Base-by-base conservation (phyloP, 108 stramenopile genomes). In the Hondaea fermentalgiana region DNA sequence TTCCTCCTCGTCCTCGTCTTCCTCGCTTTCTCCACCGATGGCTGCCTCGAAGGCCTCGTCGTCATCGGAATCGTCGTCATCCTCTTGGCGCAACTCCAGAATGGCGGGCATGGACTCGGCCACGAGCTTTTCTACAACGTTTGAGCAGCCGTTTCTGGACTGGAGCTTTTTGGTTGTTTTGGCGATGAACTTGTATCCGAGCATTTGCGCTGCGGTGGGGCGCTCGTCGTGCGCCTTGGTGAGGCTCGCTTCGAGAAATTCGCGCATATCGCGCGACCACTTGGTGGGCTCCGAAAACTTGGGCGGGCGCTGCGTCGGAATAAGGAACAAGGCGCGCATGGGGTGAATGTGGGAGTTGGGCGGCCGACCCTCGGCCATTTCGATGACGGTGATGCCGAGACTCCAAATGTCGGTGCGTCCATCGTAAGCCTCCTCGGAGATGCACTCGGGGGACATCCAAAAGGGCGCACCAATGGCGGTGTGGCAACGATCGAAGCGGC, bases 401-500 rank as follows among this genome's bases (percentile, higher is more conserved):
- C 93, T 94, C 99, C 99, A 99, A 4, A 99, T 96, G 93, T 99
- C 98, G 17, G 98, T 97, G 51, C 76, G 76, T 8, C 76, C 91
- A 55, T 93, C 94, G 91, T 94, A 94, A 53, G 91, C 88, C 45
- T 91, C 59, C 87, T 97, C 91, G 72, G 97, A 97, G 92, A 98
- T 97, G 57, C 97, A 96, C 88, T 97, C 98, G 4, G 98, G 98
- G 2, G 98, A 98, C 97, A 99, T 99, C 98, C 98, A 99, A 93
- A 97, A 99, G 5, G 99, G 99, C 72, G 96, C 96, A 25, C 99
- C 99, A 14, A 98, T 98, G 57, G 98, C 96, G n/a, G 98, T 98
- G 90, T 97, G 96, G 57, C 97, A 94, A 89, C 98, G 98, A 88
- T 96, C 97, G 16, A 97, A 76, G 21, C 97, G 98, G 91, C 97